Conservation (phyloP, 1,139 yeast species). For the Saccharomycopsis hybrid region DNA sequence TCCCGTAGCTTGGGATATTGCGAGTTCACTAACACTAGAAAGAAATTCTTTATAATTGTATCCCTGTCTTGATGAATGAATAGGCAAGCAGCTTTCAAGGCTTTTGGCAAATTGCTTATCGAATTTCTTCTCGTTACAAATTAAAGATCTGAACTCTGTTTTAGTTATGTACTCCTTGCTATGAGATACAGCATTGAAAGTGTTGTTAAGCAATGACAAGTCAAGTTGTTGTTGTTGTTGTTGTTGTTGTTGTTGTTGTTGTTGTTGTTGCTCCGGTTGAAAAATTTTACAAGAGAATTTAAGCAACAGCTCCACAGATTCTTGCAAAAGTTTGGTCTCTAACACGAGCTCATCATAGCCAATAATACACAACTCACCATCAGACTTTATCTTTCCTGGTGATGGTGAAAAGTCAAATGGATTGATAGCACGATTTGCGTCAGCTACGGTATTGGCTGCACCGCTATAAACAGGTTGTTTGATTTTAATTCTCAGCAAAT, state of each 20-base stretch:
- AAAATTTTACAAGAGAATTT: no score
- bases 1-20: not conserved
- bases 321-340: conserved; percentile 8
- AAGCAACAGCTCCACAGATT: conserved; percentile 1
- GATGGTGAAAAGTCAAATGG: not conserved
- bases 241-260: no score
- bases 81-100: conserved; percentile 13
- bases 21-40: not conserved
- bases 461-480: not conserved
- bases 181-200: no score
- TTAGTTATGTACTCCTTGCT: conserved; percentile 14
- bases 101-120: conserved; percentile 9
- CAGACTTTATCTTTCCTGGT: not conserved
- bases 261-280: no score
- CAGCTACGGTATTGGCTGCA: not conserved
- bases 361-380: not conserved
- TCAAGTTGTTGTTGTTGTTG: no score
- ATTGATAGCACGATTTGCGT: not conserved
- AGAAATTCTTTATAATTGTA: conserved; percentile 12
- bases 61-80: conserved; percentile 13
- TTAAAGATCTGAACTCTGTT: conserved; percentile 13
- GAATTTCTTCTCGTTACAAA: not conserved
- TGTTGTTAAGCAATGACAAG: no score
- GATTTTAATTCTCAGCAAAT: not conserved
- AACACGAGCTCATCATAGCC: conserved; percentile 10